Conservation (phyloP, 805 yeast species). For the Babjeviella inositovora region DNA sequence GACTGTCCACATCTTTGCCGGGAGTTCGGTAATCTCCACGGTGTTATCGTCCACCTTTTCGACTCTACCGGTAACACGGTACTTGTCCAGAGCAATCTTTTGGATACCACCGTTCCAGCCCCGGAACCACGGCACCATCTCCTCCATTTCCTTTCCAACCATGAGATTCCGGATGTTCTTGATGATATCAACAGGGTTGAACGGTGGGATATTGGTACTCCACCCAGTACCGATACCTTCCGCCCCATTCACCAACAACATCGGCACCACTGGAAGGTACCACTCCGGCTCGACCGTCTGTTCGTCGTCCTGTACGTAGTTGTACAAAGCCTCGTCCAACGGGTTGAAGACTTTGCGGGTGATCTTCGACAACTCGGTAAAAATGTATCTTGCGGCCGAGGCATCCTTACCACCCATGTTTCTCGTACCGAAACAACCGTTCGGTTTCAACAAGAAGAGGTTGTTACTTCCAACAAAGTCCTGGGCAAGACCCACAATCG, state of each 20-base stretch:
- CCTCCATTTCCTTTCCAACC: slow-evolving; percentile 52
- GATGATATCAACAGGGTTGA: slow-evolving; percentile 75
- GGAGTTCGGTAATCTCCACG: slow-evolving; percentile 82
- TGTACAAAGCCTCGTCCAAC: slow-evolving; percentile 62
- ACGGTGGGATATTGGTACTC: slow-evolving; percentile 88
- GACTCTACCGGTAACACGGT: slow-evolving; percentile 63
- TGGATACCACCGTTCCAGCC: slow-evolving; percentile 89
- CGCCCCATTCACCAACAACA: slow-evolving; percentile 87
- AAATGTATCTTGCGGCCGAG: slow-evolving; percentile 95
- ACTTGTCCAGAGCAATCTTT: slow-evolving; percentile 47
- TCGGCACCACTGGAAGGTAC: slow-evolving; percentile 89
- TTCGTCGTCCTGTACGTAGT: slow-evolving; percentile 84
- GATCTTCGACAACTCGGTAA: slow-evolving; percentile 65
- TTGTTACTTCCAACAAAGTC: slow-evolving; percentile 90
- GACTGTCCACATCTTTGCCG: slow-evolving; percentile 85
- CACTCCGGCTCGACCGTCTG: slow-evolving; percentile 89
- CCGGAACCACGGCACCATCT: slow-evolving; percentile 85
- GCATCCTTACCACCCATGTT: slow-evolving; percentile 97
- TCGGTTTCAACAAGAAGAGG: slow-evolving; percentile 69
- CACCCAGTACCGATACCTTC: slow-evolving; percentile 99
- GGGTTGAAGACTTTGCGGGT: slow-evolving; percentile 68
- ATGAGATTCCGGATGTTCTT: slow-evolving; percentile 57
- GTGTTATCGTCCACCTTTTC: slow-evolving; percentile 70
- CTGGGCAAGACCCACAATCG: slow-evolving; percentile 90
- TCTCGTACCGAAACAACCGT: slow-evolving; percentile 93